Percentiles rank a stretch among this genome's conserved stretches.
Evolutionary conservation across 2,329 filamentous ascomycete genomes (phyloP).

Genomic region (Fusarium camptoceras): DNA sequence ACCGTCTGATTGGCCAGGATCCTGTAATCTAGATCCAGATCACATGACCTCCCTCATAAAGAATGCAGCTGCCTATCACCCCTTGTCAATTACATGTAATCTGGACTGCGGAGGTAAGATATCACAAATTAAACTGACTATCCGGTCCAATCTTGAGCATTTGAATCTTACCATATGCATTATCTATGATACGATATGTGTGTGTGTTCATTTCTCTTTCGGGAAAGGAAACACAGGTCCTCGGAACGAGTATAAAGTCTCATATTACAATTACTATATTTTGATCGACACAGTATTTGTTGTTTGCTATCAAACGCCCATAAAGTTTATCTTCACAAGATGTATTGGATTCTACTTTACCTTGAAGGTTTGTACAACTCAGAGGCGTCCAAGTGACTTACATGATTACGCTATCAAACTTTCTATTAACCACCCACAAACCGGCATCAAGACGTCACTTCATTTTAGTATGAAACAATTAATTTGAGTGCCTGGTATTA

Average conservation of each 20-base stretch:
- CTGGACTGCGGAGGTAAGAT: not conserved
- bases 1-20: slow-evolving; percentile 23
- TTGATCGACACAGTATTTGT: not conserved
- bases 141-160: slow-evolving; percentile 6
- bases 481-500: rapidly evolving
- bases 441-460: not conserved
- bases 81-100: slow-evolving; percentile 4
- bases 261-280: not conserved
- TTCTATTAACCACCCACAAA: not conserved
- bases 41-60: slow-evolving; percentile 9
- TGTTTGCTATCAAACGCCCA: too few relatives aligned
- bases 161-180: not conserved
- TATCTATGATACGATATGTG: not conserved
- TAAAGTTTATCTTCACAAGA: too few relatives aligned
- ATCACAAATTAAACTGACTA: slow-evolving; percentile 9
- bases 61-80: slow-evolving; percentile 32
- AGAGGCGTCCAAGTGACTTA: not conserved
- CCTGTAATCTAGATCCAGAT: not conserved
- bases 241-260: not conserved
- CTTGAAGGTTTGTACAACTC: too few relatives aligned
- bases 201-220: too few relatives aligned
- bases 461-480: not conserved
- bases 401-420: not conserved
- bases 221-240: not conserved
- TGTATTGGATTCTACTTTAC: too few relatives aligned